These are phyloP conservation scores for Rhododendron henanense DNA, from an alignment of 148 eudicot species.

Conservation along the genomic window DNA sequence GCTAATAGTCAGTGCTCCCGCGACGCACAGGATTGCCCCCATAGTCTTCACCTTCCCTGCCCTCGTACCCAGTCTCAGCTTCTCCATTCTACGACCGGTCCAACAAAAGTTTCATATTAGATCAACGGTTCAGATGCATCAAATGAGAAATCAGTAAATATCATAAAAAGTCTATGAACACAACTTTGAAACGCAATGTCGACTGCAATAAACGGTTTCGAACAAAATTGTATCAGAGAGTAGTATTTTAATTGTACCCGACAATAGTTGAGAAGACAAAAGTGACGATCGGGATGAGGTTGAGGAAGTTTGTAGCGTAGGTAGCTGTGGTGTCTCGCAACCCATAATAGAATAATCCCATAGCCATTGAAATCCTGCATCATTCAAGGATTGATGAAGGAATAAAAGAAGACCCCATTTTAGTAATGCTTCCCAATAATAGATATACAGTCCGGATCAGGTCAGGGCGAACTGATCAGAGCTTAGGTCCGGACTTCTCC, in stretches of 20 bases:
- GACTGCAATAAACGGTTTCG: too few species aligned
- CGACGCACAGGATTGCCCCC: conserved; percentile 43
- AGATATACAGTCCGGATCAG: too few species aligned
- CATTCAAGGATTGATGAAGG: not conserved
- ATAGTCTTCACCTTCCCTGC: conserved; percentile 40
- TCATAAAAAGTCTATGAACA: not conserved
- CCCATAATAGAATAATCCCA: conserved; percentile 63
- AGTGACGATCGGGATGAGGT: conserved; percentile 55
- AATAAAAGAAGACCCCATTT: not conserved
- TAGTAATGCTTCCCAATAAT: not conserved
- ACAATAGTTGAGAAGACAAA: conserved; percentile 44
- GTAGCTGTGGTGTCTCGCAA: conserved; percentile 58
- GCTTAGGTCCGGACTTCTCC: too few species aligned
- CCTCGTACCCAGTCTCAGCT: conserved; percentile 29
- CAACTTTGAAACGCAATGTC: not conserved
- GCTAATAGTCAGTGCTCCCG: conserved; percentile 45
- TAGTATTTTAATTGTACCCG: conserved; percentile 24
- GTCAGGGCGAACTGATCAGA: too few species aligned
- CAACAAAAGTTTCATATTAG: not conserved
- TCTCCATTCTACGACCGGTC: conserved; percentile 34
- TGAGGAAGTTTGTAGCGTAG: conserved; percentile 67
- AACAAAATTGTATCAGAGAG: too few species aligned
- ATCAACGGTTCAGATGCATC: not conserved
- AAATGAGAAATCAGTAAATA: not conserved
- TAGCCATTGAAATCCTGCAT: conserved; percentile 38